These are phyloP conservation scores for Verruconis gallopava DNA, from an alignment of 2,329 filamentous ascomycete species.

Conservation along the genomic window DNA sequence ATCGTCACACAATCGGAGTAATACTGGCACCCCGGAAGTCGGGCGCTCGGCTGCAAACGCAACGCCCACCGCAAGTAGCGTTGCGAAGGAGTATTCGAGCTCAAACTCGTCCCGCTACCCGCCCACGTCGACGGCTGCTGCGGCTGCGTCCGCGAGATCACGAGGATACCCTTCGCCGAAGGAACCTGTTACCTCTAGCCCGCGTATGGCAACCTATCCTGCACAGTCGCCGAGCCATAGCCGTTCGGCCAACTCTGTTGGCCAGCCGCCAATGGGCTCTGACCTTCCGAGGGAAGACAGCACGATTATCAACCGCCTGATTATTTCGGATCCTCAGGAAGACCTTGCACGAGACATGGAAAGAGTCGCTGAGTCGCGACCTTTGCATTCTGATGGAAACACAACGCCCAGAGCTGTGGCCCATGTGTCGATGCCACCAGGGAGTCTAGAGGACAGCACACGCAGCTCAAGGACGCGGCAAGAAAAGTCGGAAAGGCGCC, in stretches of 20 bases:
- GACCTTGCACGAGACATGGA: constrained; percentile 61
- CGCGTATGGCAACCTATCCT: not conserved
- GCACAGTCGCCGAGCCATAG: constrained; percentile 9
- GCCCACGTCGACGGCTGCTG: constrained; percentile 15
- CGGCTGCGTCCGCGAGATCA: constrained; percentile 13
- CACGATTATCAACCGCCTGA: constrained; percentile 63
- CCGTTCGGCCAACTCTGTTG: constrained; percentile 9
- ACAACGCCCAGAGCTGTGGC: constrained; percentile 34
- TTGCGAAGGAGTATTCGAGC: constrained; percentile 8
- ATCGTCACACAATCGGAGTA: constrained; percentile 54
- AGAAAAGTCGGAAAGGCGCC: constrained; percentile 28
- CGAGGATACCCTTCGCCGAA: not conserved
- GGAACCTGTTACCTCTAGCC: constrained; percentile 4
- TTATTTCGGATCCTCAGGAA: constrained; percentile 62
- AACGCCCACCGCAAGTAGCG: constrained; percentile 12
- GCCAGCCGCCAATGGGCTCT: constrained; percentile 9
- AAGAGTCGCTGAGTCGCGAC: constrained; percentile 48
- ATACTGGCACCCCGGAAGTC: constrained; percentile 21
- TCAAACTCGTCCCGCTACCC: constrained; percentile 9
- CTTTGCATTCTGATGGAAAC: constrained; percentile 28
- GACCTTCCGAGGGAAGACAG: constrained; percentile 59
- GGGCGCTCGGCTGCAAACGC: constrained; percentile 14
- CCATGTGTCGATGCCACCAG: constrained; percentile 31
- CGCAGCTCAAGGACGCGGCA: constrained; percentile 40
- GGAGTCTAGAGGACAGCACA: not conserved